A percentile compares a stretch with the other conserved stretches of the same genome.
Evolutionary conservation across 306 rosid species (phyloP).

Genomic region (Cercis canadensis): DNA sequence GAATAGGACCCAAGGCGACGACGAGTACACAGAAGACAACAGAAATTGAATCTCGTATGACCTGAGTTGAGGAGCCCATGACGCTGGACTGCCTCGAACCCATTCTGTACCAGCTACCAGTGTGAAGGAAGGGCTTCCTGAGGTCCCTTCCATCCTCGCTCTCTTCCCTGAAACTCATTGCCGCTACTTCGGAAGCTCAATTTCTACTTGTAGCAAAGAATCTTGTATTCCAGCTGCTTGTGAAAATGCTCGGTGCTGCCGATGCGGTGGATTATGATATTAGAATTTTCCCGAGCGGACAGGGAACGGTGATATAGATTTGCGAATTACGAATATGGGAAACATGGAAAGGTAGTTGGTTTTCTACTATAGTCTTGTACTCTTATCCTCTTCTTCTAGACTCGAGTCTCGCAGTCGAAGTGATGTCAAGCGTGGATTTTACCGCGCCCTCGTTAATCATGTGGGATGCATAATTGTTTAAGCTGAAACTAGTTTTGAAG

Average conservation of each 20-base stretch:
- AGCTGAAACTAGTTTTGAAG: too few species aligned
- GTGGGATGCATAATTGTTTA: too few species aligned
- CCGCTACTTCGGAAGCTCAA: background rate
- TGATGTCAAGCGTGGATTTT: too few species aligned
- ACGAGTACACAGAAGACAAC: slow-evolving; percentile 83
- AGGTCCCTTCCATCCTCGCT: slow-evolving; percentile 62
- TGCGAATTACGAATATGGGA: background rate
- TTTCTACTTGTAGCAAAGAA: background rate
- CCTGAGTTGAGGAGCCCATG: slow-evolving; percentile 60
- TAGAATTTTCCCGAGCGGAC: background rate
- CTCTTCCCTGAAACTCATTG: slow-evolving; percentile 75
- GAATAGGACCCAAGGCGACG: slow-evolving; percentile 87
- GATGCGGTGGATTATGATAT: background rate
- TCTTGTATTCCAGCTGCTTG: background rate
- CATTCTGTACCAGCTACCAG: slow-evolving; percentile 91
- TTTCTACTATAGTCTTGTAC: too few species aligned
- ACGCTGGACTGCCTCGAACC: slow-evolving; percentile 74
- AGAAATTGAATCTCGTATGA: slow-evolving; percentile 72
- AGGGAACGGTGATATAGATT: background rate
- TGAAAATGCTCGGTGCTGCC: background rate
- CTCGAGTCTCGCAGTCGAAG: too few species aligned
- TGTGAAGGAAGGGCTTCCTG: slow-evolving; percentile 79
- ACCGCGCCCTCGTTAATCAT: too few species aligned
- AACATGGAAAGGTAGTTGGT: too few species aligned
- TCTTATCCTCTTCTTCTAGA: too few species aligned